Evolutionary conservation across 768 basidiomycete species (phyloP).

Genomic region (Suillus subaureus): DNA sequence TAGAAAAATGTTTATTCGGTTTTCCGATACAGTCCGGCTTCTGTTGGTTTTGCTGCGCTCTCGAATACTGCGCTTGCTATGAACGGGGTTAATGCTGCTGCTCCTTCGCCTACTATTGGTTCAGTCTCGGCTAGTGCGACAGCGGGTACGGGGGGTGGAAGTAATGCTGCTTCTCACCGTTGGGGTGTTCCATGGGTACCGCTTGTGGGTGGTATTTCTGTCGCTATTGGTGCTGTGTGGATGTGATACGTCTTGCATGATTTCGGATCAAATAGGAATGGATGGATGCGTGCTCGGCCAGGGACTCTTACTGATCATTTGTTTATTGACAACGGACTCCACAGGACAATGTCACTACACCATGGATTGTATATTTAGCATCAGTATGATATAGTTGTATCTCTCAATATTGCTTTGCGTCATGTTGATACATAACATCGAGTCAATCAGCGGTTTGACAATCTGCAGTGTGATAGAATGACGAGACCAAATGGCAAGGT

Average conservation of each 20-base stretch:
- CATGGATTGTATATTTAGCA: neutral
- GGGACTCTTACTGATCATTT: neutral
- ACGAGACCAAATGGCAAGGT: neutral
- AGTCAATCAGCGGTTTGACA: too few relatives aligned
- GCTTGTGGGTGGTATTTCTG: slow-evolving; percentile 12
- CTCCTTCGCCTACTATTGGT: slow-evolving; percentile 64
- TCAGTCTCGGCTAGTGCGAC: slow-evolving; percentile 50
- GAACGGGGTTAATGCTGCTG: slow-evolving; percentile 43
- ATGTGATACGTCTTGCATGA: slow-evolving; percentile 18
- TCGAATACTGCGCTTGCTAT: slow-evolving; percentile 51
- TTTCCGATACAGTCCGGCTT: slow-evolving; percentile 75
- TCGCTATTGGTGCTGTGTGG: slow-evolving; percentile 14
- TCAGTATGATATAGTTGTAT: neutral
- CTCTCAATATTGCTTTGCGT: slow-evolving; percentile 32
- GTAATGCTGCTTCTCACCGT: slow-evolving; percentile 4
- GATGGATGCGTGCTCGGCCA: neutral
- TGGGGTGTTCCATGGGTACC: neutral
- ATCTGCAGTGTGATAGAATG: neutral
- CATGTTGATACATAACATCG: too few relatives aligned
- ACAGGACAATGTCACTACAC: neutral
- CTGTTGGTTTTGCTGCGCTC: slow-evolving; percentile 84
- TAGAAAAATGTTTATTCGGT: slow-evolving; percentile 96
- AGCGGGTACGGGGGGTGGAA: slow-evolving; percentile 29
- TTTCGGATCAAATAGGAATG: slow-evolving; percentile 7
- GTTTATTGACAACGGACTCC: neutral